A percentile compares a stretch with the other conserved stretches of the same genome.
Conservation (phyloP, 495 filamentous ascomycete species). For the Aspergillus wentii region DNA sequence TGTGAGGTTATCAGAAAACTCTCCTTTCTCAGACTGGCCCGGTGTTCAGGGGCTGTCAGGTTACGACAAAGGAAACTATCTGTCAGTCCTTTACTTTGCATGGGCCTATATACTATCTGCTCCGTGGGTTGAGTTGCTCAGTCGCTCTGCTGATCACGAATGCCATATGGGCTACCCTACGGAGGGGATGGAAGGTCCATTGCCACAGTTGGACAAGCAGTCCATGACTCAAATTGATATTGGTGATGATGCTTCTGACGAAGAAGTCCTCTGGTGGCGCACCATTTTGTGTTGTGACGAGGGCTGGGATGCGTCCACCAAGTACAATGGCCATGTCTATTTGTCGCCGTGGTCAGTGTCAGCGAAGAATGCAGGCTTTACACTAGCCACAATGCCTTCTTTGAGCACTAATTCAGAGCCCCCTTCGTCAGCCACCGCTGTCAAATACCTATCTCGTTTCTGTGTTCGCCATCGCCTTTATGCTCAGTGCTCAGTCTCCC, state of each 20-base stretch:
- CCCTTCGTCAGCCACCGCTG: slow-evolving; percentile 13
- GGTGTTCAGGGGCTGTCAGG: slow-evolving; percentile 12
- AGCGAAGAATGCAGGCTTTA: slow-evolving; percentile 3
- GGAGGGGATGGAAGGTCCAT: not conserved
- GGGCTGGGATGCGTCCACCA: slow-evolving; percentile 15
- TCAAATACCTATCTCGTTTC: slow-evolving; percentile 23
- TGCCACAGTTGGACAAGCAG: slow-evolving; percentile 4
- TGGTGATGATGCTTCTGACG: slow-evolving; percentile 9
- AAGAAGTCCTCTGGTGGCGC: slow-evolving; percentile 17
- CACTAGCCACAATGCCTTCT: slow-evolving; percentile 1
- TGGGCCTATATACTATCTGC: slow-evolving; percentile 26
- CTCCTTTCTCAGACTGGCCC: slow-evolving; percentile 19
- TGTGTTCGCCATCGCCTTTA: slow-evolving; percentile 19
- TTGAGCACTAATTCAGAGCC: slow-evolving; percentile 1
- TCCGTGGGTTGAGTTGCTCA: slow-evolving; percentile 21
- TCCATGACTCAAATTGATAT: slow-evolving; percentile 14
- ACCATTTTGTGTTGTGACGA: slow-evolving; percentile 12
- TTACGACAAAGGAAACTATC: slow-evolving; percentile 19
- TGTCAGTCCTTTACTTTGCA: slow-evolving; percentile 17
- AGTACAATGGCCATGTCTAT: slow-evolving; percentile 18
- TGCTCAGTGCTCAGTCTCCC: slow-evolving; percentile 21
- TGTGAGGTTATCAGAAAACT: slow-evolving; percentile 14
- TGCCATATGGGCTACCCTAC: slow-evolving; percentile 9
- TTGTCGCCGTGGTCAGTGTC: slow-evolving; percentile 23
- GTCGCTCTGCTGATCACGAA: slow-evolving; percentile 15